Conservation (phyloP, 257 asterid species). For the Buddleja alternifolia region DNA sequence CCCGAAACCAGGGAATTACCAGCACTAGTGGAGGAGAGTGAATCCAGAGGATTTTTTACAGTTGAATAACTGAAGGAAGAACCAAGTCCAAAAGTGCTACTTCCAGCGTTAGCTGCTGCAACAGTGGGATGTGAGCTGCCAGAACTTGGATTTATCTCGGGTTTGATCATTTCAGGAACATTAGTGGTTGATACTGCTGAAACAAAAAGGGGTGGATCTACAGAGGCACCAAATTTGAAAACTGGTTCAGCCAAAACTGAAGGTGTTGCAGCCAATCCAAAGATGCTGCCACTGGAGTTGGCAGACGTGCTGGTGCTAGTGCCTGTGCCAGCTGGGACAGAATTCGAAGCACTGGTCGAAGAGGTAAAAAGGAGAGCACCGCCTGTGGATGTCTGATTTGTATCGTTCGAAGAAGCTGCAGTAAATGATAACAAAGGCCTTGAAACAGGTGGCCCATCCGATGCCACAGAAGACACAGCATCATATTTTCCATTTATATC, state of each 20-base stretch:
- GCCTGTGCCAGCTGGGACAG: constrained; percentile 32
- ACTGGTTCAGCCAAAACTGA: constrained; percentile 33
- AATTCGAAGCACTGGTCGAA: constrained; percentile 36
- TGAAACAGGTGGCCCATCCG: constrained; percentile 41
- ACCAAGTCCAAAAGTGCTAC: constrained; percentile 39
- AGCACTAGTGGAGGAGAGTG: constrained; percentile 41
- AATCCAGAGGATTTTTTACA: constrained; percentile 39
- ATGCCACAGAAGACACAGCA: constrained; percentile 28
- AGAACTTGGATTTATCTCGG: constrained; percentile 35
- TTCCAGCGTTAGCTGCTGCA: constrained; percentile 42
- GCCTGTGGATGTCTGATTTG: constrained; percentile 35
- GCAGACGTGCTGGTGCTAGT: constrained; percentile 33
- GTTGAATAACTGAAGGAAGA: constrained; percentile 32
- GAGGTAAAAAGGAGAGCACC: constrained; percentile 37
- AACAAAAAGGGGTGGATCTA: constrained; percentile 31
- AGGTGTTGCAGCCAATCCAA: constrained; percentile 43
- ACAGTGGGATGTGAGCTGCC: constrained; percentile 36
- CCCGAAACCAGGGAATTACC: constrained; percentile 37
- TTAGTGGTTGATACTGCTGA: constrained; percentile 36
- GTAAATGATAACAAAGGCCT: constrained; percentile 36
- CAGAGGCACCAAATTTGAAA: constrained; percentile 44
- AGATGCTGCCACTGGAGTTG: constrained; percentile 34
- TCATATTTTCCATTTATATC: constrained; percentile 49
- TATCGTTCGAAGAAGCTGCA: constrained; percentile 30
- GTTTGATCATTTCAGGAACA: constrained; percentile 34